Evolutionary conservation across 2,329 filamentous ascomycete species (phyloP), one percentile per base, ranked within the genome.

Genomic region (Periconia macrospinosa): DNA sequence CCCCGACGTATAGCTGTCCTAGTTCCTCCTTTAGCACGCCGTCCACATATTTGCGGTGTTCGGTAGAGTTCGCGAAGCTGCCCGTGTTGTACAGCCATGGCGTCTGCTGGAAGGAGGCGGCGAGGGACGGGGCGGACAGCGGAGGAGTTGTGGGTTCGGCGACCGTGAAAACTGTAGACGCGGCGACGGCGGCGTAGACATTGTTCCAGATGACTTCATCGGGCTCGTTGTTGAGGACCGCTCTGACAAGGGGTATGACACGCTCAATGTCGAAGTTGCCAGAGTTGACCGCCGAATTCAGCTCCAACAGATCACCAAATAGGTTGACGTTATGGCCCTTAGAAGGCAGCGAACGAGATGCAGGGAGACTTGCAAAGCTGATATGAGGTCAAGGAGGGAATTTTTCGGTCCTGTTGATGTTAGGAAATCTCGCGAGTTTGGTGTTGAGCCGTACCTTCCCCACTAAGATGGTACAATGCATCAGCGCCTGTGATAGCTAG

Each of bases 181-280:
- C 41, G 42, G 47, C 63, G 50, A 75, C 63, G 47, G 69, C 67
- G 37, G 42, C 47, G 55, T 75, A 73, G 49, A 75, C 69, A 63
- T 70, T 64, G 43, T 67, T 50, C 74, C 67, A 79, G 54, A 79
- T 71, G 11, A 59, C 49, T 17, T 61, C 45, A 57, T 71, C 63
- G 14, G 60, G 48, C 40, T 67, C 42, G 20, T 68, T 53, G 37
- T 59, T 57, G 50, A 74, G 51, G 44, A 65, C 67, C 30, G 60
- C 59, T 50, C 50, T 58, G 9, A 76, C 57, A 46, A 77, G 69
- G 45, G 72, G 67, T 60, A 68, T 68, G 50, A 75, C 51, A 27
- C 56, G 61, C 48, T 70, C 56, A 55, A 62, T 53, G 53, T 67
- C 53, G 53, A 50, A 50, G 35, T 51, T 54, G 47, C 27, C 30